Conservation (phyloP, 2,329 filamentous ascomycete genomes). For the Cryphonectria radicalis region DNA sequence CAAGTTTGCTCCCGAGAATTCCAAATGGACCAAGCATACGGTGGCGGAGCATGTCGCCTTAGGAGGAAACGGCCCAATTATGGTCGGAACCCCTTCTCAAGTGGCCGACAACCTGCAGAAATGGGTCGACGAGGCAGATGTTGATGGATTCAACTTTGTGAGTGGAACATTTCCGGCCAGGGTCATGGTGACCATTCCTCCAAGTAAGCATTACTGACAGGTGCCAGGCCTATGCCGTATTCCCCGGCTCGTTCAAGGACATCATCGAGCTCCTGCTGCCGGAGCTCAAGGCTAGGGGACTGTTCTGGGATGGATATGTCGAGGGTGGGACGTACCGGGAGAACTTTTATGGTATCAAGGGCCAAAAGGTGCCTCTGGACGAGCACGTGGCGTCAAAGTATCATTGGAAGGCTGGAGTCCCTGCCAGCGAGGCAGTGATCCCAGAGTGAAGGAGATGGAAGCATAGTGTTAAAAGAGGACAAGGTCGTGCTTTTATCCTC, state of each 20-base stretch:
- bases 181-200: neutral
- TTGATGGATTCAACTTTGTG: constrained; percentile 76
- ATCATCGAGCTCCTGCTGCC: constrained; percentile 67
- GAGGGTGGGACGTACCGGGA: constrained; percentile 49
- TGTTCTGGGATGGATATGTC: constrained; percentile 58
- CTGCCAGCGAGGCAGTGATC: constrained; percentile 33
- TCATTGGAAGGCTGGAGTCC: constrained; percentile 44
- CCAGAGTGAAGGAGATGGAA: constrained; percentile 20
- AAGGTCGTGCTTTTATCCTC: neutral
- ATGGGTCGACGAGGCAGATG: constrained; percentile 70
- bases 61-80: constrained; percentile 67
- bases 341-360: constrained; percentile 45
- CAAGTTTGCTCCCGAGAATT: constrained; percentile 25
- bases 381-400: constrained; percentile 47
- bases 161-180: constrained; percentile 11
- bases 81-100: constrained; percentile 66
- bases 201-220: neutral
- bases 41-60: constrained; percentile 70
- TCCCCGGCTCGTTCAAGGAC: constrained; percentile 68
- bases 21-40: constrained; percentile 74
- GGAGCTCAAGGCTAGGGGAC: constrained; percentile 60
- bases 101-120: constrained; percentile 70
- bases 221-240: constrained; percentile 46
- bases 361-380: constrained; percentile 39
- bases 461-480: neutral